Evolutionary conservation across 805 yeast genomes (phyloP), one percentile per base, ranked within the genome.

Genomic region (Metschnikowia lunata): DNA sequence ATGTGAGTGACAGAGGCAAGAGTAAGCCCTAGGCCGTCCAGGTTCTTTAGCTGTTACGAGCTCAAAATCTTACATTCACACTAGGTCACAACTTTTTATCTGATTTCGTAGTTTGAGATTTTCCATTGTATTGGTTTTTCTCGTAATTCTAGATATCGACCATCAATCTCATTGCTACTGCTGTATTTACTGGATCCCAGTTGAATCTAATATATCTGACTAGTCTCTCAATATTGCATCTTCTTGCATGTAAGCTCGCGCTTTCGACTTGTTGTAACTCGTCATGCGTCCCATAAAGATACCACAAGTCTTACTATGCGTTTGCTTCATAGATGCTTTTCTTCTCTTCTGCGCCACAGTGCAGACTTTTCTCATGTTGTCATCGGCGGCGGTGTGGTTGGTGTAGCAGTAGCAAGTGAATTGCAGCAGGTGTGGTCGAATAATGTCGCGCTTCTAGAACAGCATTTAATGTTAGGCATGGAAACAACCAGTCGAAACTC

Each of bases 401-500:
- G 96, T 0, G 68, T 85, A 4, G 88, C 96, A 0, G 74, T 88
- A 43, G 96, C 86, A 1, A 79, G 91, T 1, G 83, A 84, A 51
- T 67, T 89, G 29, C 72, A 60, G 46, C 62, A 68, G 40, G 56
- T 62, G 3, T 50, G 71, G n/a, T 61, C 71, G 6, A 75, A 75
- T 44, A 66, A 65, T 5, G 88, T 88, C 0, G 61, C 85, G 1
- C 59, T 90, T 8, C 60, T 89, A 2, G 97, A 89, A 54, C 80
- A 84, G 56, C 79, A 88, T 59, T 61, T 64, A 1, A 69, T 70
- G 30, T 60, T 80, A 39, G 97, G 96, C 1, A 75, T 77, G 52
- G 97, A 89, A 55, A 88, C 96, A 0, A 83, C 95, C 6, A 76
- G 91, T n/a, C 70, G 97, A 41, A 89, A 89, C 67, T 85, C 95